A percentile compares a stretch with the other conserved stretches of the same genome.
Conservation (phyloP, 225 moss, liverwort and hornwort species). For the Bryoerythrophyllum caledonicum region DNA sequence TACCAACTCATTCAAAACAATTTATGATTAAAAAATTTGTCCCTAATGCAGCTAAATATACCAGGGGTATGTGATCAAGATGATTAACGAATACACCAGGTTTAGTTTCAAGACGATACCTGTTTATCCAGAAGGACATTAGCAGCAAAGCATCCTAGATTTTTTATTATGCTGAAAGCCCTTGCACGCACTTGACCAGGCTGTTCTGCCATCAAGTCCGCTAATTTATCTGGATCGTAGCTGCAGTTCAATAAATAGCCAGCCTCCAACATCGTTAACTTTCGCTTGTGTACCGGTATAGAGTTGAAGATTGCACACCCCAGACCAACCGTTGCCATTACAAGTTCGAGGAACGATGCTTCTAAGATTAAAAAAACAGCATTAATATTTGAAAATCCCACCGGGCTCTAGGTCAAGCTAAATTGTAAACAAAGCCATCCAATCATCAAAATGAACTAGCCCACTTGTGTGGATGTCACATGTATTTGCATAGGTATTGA, state of each 20-base stretch:
- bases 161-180: slow-evolving; percentile 55
- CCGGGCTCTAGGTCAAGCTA: not conserved
- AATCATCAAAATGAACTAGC: not conserved
- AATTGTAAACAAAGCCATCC: slow-evolving; percentile 1
- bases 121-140: slow-evolving; percentile 60
- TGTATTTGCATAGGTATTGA: not conserved
- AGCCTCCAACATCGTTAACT: slow-evolving; percentile 12
- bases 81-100: slow-evolving; percentile 4
- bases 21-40: not conserved
- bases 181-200: slow-evolving; percentile 60
- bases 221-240: slow-evolving; percentile 70
- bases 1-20: not conserved
- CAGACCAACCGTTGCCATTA: slow-evolving; percentile 4
- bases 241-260: slow-evolving; percentile 39
- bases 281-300: not conserved
- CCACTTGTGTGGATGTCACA: slow-evolving; percentile 45
- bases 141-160: slow-evolving; percentile 58
- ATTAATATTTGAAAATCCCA: not conserved
- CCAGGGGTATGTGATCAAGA: not conserved
- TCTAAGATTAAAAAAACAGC: slow-evolving; percentile 6
- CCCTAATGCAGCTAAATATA: not conserved
- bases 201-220: slow-evolving; percentile 64
- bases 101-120: slow-evolving; percentile 36
- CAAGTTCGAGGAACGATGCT: slow-evolving; percentile 4
- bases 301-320: not conserved